These are phyloP conservation scores for Taphrina sp. DNA, from an alignment of 1,139 yeast genomes.

Conservation along the genomic window DNA sequence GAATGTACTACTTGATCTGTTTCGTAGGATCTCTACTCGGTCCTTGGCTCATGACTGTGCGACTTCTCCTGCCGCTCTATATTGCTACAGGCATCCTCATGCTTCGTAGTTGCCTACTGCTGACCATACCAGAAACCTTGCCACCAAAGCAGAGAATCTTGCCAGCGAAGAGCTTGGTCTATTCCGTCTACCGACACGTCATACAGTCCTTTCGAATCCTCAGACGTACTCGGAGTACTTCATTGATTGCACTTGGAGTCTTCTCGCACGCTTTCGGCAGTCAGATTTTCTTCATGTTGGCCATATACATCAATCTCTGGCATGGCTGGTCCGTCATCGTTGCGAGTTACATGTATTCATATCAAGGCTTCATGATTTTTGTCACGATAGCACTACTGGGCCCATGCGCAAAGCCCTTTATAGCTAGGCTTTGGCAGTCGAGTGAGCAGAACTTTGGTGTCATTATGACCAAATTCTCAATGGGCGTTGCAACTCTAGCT, in stretches of 20 bases:
- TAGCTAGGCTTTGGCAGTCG: background rate
- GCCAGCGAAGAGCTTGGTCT: background rate
- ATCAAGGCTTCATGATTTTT: background rate
- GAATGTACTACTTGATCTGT: slow-evolving; percentile 5
- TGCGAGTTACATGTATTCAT: slow-evolving; percentile 3
- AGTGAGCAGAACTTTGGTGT: background rate
- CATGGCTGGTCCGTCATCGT: slow-evolving; percentile 6
- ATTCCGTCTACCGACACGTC: background rate
- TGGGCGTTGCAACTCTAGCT: background rate
- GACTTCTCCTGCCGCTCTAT: background rate
- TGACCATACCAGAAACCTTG: slow-evolving; percentile 1
- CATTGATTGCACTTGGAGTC: background rate
- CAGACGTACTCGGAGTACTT: background rate
- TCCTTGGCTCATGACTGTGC: slow-evolving; percentile 1
- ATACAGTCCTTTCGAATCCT: slow-evolving; percentile 1
- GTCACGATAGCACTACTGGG: background rate
- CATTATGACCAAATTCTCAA: background rate
- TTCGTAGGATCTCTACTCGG: slow-evolving; percentile 1
- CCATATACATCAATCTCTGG: background rate
- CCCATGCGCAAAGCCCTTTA: background rate
- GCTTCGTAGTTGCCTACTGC: background rate
- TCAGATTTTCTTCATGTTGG: background rate
- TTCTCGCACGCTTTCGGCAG: slow-evolving; percentile 1
- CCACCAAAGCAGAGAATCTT: too few relatives aligned
- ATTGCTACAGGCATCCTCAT: slow-evolving; percentile 1